phyloP scores from a whole-genome alignment of 345 rosid species.

The Crucihimalaya himalaica region DNA sequence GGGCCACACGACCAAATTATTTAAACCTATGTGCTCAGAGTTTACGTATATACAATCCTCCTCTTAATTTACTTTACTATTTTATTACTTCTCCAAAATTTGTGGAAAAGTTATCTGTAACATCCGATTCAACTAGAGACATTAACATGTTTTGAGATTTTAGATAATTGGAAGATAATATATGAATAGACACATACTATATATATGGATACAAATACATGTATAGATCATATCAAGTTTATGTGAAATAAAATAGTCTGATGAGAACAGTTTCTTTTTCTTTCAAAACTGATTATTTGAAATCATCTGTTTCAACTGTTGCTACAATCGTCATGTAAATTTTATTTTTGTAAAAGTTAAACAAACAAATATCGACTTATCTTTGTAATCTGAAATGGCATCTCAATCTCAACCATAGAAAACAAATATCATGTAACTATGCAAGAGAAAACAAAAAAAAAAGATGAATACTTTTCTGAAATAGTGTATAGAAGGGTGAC shows the following conservation, averaged over 20 bases:
- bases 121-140: background rate
- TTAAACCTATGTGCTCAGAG: background rate
- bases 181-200: background rate
- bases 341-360: background rate
- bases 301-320: background rate
- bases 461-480: background rate
- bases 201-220: background rate
- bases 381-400: background rate
- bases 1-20: background rate
- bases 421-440: background rate
- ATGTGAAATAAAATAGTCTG: too few species aligned
- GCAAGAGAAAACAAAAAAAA: background rate
- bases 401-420: background rate
- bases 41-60: too few species aligned
- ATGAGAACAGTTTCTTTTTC: too few species aligned
- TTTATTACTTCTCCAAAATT: background rate
- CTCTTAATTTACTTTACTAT: background rate
- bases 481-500: background rate
- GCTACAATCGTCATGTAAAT: background rate
- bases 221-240: background rate
- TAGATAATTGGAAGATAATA: background rate
- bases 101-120: background rate
- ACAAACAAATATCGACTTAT: background rate
- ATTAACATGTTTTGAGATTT: background rate
- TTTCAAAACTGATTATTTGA: background rate